Base-by-base conservation (phyloP, 306 rosid species). In the Vicia faba region DNA sequence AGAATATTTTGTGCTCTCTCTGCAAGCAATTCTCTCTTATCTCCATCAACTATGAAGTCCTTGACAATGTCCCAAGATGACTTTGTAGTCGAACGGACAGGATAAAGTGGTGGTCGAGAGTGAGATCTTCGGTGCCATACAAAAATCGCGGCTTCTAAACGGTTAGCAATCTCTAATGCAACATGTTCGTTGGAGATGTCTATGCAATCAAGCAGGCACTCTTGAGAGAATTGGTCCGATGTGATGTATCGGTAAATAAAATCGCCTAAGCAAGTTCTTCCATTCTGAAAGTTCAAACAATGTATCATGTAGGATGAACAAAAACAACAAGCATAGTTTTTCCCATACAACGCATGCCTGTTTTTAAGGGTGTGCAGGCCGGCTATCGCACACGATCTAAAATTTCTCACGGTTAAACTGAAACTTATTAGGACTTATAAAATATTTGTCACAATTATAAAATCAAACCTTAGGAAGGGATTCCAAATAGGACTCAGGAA, bases 41-140 rank as follows among this genome's bases (percentile, higher is more conserved):
- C 98, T 56, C 87, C 95, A 69, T 87, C 96, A 8, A 78, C 82
- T 88, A 92, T 83, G 11, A 92, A 84, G 66, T 89, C 98, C 83
- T 84, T 92, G 50, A 92, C 89, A 82, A 89, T 80, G 41, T 84
- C 91, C 98, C 98, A 92, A 0, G 98, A 92, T 8, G 98, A 84
- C 81, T 88, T 92, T 13, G 97, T 39, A 26, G 86, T 72, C 63
- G 95, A 84, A 62, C 91, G 98, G 68, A 55, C 81, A 2, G 92
- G 83, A 67, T 85, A 78, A 43, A 74, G 75, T 29, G 66, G 83
- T 2, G 84, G 85, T 61, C 66, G 85, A 7, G 95, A 78, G 65
- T 87, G 84, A 72, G 80, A 71, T 79, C 91, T 82, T 57, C 84
- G 71, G 23, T 90, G 88, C 97, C 97, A 92, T n/a, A 92, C 95